Base-by-base conservation (phyloP, 495 filamentous ascomycete species). In the Penicillium goetzii region DNA sequence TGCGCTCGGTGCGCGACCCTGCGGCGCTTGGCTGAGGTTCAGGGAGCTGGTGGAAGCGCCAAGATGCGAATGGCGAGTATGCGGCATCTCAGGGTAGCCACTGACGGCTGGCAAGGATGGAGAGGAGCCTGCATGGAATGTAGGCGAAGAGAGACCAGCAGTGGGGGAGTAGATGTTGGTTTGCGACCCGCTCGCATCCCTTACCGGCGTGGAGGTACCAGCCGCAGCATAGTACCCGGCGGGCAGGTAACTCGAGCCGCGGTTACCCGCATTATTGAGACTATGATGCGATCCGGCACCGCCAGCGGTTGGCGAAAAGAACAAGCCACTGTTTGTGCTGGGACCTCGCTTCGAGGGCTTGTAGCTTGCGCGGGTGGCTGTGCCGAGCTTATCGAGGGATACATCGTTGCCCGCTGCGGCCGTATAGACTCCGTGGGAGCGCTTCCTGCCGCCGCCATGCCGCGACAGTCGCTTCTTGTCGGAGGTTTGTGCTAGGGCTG, bases 251-350 rank as follows among this genome's bases (percentile, higher is more conserved):
- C 79, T 82, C 4, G 86, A 88, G 14, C 79, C 85, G 76, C 80
- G 84, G 81, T 80, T 92, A 12, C 72, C 69, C 1, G 66, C 25
- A 17, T 60, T 56, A 14, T 66, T 58, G 5, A 72, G 54, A 61
- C 61, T 73, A 6, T 47, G 25, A 58, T 71, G 68, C 12, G 62
- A 70, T 63, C 54, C 71, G 58, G 63, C 73, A n/a, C 75, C 75
- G 21, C 85, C 87, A 1, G 94, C 94, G 1, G 95, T 98, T 0
- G 95, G 95, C 2, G 92, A 97, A 77, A 96, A 99, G 84, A 99
- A 99, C 5, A 99, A 84, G 41, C 85, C 89, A 57, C 80, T 79
- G 54, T 76, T 77, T 15, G 83, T 76, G 56, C 75, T 78, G 32
- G 80, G 81, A 68, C 72, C 82, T 68, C 80, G 78, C 32, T 76